phyloP scores from a whole-genome alignment of 495 filamentous ascomycete species.

The Annulohypoxylon moriforme region DNA sequence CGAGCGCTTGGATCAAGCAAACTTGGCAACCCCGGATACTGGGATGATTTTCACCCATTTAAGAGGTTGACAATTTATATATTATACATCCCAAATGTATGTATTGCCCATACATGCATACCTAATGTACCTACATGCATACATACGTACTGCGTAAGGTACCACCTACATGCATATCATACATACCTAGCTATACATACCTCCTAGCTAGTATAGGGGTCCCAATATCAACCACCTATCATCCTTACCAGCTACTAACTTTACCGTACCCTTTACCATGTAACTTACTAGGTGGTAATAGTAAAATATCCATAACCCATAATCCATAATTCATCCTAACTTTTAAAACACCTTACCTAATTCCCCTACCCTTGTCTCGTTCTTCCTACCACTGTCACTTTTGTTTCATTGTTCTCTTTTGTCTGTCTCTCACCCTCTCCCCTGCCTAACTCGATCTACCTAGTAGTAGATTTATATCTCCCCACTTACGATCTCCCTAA shows the following conservation, averaged over 20 bases:
- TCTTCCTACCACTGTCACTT: not conserved
- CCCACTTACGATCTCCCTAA: conserved; percentile 21
- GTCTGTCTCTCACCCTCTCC: not conserved
- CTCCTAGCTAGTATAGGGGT: conserved; percentile 3
- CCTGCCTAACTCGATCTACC: not conserved
- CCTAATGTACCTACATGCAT: conserved; percentile 31
- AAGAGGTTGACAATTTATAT: conserved; percentile 29
- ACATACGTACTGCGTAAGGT: conserved; percentile 19
- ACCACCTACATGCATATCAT: conserved; percentile 34
- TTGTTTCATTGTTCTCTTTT: not conserved
- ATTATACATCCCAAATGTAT: not conserved
- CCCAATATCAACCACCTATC: conserved; percentile 1
- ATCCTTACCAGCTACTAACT: no score
- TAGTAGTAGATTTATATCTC: conserved; percentile 8
- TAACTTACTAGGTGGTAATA: not conserved
- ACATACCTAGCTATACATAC: not conserved
- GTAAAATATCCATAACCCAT: not conserved
- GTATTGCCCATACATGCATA: conserved; percentile 39
- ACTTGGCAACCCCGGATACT: conserved; percentile 43
- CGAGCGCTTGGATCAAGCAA: conserved; percentile 39
- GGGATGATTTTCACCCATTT: conserved; percentile 38
- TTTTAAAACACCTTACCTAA: conserved; percentile 4
- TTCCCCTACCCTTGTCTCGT: not conserved
- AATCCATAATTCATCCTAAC: not conserved
- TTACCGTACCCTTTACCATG: not conserved